Evolutionary conservation across 2,329 filamentous ascomycete genomes (phyloP), one percentile per base, ranked within the genome.

Genomic region (Xylaria arbuscula): DNA sequence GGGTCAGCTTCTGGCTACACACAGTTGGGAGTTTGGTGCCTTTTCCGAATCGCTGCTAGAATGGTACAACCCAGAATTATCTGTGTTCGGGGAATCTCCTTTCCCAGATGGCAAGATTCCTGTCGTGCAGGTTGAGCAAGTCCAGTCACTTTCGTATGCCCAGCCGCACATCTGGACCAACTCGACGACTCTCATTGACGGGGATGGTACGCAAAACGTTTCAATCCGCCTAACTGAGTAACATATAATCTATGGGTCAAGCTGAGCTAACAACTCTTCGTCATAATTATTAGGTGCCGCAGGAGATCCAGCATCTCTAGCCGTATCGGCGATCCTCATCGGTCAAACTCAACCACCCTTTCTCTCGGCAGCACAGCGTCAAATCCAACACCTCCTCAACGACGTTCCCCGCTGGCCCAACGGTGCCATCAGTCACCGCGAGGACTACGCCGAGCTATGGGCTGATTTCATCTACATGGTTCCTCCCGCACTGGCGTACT

Each of bases 381-480:
- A 86, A 73, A 76, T 80, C 45, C 67, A 81, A 2, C 78, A 82
- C 64, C 76, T 85, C 0, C 71, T 85, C 7, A 73, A 73, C 4
- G 67, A 67, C 17, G 81, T 81, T 4, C 81, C 82, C 8, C 77
- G 81, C 55, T 84, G 80, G 72, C 56, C 74, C 17, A 84, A 85
- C 64, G 82, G 81, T 36, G 84, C 84, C 1, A 84, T 86, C 57
- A 84, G 81, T 55, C 84, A 87, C 70, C 79, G 83, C 32, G 74
- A 80, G 28, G 76, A 80, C 17, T 76, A 77, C 7, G 71, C 80
- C 3, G 82, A 85, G 66, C 76, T 85, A 10, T 85, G 84, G 82
- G 80, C 83, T 15, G 85, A 86, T 72, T 84, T 81, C 70, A 66
- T 85, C 7, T 83, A 82, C 72, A 86, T 85, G 84, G 80, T 80